Base-by-base conservation (phyloP, 306 rosid genomes). In the Clitoria ternatea region DNA sequence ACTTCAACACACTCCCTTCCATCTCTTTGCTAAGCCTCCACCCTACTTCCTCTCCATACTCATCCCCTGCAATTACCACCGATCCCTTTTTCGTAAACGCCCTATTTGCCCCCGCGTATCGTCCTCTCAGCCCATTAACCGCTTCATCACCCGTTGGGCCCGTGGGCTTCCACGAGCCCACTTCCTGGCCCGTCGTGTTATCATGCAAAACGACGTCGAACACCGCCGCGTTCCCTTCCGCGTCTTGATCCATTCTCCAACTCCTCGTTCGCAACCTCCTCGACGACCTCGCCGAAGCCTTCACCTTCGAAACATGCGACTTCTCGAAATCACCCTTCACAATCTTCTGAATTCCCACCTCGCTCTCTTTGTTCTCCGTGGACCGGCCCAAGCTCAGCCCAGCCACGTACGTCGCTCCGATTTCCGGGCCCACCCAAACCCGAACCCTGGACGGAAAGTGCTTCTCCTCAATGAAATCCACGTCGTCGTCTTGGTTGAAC, bases 181-280 rank as follows among this genome's bases (percentile, higher is more conserved):
- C 95, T 61, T 93, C 98, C 0, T 70, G 65, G 4, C 97, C 92
- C 3, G 96, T 84, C 22, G 17, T 14, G 48, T 62, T 80, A 30
- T 93, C 97, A 39, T 83, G 60, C 75, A 90, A 27, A 61, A 89
- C 88, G 2, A 60, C 88, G 17, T 93, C 98, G 52, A 88, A 90
- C 43, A 93, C 80, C 0, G 92, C 96, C 0, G 94, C 89, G 32
- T 88, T 90, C 11, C 98, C 97, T 29, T 94, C 96, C 0, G 87
- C 90, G 1, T 94, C 98, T 15, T 88, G 97, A 59, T 93, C 97
- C 96, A 90, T 79, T 66, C 97, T 84, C 98, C 98, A 93, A 13
- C 80, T 88, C 84, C 6, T 86, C 8, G 36, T 75, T 49, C 54
- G 72, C 35, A 32, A 57, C 65, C 71, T 85, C 42, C 85, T 82